Percentiles rank a stretch among this genome's conserved stretches.
Evolutionary conservation across 768 basidiomycete species (phyloP).

Genomic region (Arthromyces matolae): DNA sequence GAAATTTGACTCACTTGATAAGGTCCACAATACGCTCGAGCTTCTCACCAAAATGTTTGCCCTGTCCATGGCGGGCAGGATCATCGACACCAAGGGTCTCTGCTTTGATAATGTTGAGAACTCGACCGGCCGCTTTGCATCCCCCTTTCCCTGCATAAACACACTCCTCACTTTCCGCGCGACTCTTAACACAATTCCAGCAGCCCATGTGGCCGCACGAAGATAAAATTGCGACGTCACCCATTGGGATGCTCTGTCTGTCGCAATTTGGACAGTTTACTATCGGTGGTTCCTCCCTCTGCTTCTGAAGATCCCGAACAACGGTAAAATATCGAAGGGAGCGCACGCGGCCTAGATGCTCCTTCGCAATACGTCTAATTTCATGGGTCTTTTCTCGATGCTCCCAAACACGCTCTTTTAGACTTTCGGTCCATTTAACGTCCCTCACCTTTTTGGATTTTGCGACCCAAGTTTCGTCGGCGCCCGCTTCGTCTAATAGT

Average conservation of each 20-base stretch:
- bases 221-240: constrained; percentile 79
- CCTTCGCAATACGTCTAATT: constrained; percentile 79
- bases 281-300: constrained; percentile 53
- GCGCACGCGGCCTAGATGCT: constrained; percentile 84
- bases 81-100: constrained; percentile 80
- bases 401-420: constrained; percentile 68
- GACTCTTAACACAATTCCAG: constrained; percentile 61
- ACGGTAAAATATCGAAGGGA: constrained; percentile 91
- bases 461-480: constrained; percentile 29
- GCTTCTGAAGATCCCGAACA: constrained; percentile 84
- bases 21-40: constrained; percentile 72
- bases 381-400: constrained; percentile 86
- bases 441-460: constrained; percentile 54
- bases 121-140: constrained; percentile 77
- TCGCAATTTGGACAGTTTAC: constrained; percentile 64
- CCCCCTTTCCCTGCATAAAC: constrained; percentile 64
- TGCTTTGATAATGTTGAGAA: constrained; percentile 79
- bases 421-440: constrained; percentile 47
- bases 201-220: constrained; percentile 93
- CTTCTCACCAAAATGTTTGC: constrained; percentile 80
- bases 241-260: constrained; percentile 50
- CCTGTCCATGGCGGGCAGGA: constrained; percentile 62
- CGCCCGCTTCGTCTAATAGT: constrained; percentile 60
- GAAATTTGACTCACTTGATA: constrained; percentile 54
- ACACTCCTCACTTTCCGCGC: constrained; percentile 78